phyloP scores from a whole-genome alignment of 2,329 filamentous ascomycete genomes.

The Neonectria hederae region DNA sequence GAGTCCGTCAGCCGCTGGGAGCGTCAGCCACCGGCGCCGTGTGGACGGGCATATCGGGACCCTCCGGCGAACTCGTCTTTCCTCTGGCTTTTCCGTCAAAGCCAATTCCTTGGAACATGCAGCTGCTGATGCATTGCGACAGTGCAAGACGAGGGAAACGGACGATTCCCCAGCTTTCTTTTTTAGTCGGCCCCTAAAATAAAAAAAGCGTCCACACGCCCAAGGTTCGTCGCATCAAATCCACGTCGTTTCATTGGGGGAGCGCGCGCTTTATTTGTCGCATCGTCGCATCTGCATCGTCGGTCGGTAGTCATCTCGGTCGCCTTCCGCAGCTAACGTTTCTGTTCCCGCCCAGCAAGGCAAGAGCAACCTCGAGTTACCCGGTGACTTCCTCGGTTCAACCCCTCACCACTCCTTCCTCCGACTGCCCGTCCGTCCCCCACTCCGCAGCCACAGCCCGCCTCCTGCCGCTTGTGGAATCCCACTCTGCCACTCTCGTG shows the following conservation, averaged over 20 bases:
- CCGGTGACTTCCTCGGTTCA: conserved; percentile 43
- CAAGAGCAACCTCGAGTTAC: conserved; percentile 17
- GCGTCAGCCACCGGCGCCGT: not conserved
- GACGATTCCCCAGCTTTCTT: conserved; percentile 38
- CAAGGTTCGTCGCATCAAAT: conserved; percentile 38
- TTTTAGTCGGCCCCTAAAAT: conserved; percentile 22
- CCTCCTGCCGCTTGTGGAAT: conserved; percentile 8
- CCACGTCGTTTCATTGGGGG: conserved; percentile 41
- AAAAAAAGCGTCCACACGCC: conserved; percentile 37
- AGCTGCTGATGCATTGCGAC: conserved; percentile 21
- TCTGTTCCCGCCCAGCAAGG: not conserved
- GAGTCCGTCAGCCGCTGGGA: not conserved
- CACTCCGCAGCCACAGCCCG: conserved; percentile 7
- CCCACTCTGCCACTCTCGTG: conserved; percentile 29
- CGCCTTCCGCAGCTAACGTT: conserved; percentile 28
- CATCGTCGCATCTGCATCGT: conserved; percentile 39
- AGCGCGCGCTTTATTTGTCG: conserved; percentile 27
- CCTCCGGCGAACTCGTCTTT: not conserved
- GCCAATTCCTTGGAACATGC: not conserved
- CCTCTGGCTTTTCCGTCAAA: not conserved
- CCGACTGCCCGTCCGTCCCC: conserved; percentile 26
- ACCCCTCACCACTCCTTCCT: conserved; percentile 19
- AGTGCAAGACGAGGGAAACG: conserved; percentile 21
- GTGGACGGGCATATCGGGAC: not conserved
- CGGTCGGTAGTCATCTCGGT: conserved; percentile 36